Conservation (phyloP, 2,329 filamentous ascomycete species). For the Phaeosphaeriaceae sp. region DNA sequence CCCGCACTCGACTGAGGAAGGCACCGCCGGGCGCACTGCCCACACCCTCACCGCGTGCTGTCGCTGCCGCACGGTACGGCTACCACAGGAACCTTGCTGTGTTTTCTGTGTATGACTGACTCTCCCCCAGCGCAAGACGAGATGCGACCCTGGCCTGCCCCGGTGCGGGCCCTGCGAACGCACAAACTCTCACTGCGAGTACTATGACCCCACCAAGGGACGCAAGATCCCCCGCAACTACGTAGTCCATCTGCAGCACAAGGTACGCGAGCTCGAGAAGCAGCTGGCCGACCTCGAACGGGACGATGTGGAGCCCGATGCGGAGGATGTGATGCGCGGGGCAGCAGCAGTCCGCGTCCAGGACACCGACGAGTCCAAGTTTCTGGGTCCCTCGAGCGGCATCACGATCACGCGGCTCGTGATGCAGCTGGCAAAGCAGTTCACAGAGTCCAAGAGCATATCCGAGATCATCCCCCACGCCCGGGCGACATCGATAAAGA, state of each 20-base stretch:
- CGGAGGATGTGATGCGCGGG: conserved; percentile 85
- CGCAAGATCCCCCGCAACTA: conserved; percentile 88
- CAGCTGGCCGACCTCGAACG: conserved; percentile 81
- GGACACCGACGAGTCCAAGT: conserved; percentile 87
- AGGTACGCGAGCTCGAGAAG: conserved; percentile 79
- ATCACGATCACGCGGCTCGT: conserved; percentile 94
- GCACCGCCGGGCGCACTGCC: conserved; percentile 61
- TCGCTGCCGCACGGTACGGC: conserved; percentile 75
- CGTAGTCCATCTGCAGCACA: conserved; percentile 89
- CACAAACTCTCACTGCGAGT: conserved; percentile 90
- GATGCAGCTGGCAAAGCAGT: conserved; percentile 95
- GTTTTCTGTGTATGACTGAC: conserved; percentile 4
- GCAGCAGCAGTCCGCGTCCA: conserved; percentile 85
- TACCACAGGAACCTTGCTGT: background rate
- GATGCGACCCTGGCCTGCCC: conserved; percentile 92
- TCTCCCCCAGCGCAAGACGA: conserved; percentile 79
- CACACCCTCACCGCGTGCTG: conserved; percentile 83
- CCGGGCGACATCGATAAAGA: conserved; percentile 70
- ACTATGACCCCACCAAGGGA: conserved; percentile 88
- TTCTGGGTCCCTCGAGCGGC: conserved; percentile 90
- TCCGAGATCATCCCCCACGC: conserved; percentile 87
- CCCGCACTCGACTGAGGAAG: conserved; percentile 29
- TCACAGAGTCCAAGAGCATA: conserved; percentile 88
- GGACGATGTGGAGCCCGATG: conserved; percentile 72
- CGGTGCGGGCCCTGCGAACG: conserved; percentile 92